phyloP scores from a whole-genome alignment of 108 stramenopile genomes.

The Discostella pseudostelligera region DNA sequence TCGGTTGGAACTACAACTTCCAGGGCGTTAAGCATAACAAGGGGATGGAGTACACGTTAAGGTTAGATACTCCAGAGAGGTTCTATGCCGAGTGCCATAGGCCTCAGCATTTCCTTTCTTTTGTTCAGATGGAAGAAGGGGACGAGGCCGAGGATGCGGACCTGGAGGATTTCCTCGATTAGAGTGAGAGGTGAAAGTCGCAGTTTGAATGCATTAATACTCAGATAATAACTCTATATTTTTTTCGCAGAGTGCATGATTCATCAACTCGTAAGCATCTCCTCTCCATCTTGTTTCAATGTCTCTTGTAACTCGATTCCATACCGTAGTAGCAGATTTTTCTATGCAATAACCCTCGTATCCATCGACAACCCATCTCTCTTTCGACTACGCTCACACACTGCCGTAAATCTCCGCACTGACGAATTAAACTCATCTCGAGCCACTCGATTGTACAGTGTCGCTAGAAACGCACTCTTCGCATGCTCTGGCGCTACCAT shows the following conservation, averaged over 20 bases:
- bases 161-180: conserved; percentile 85
- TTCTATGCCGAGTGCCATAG: conserved; percentile 97
- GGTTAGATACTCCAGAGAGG: conserved; percentile 84
- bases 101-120: conserved; percentile 98
- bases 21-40: conserved; percentile 94
- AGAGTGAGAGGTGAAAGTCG: neutral
- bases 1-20: conserved; percentile 99
- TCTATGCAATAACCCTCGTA: neutral
- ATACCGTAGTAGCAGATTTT: neutral
- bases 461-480: conserved; percentile 57
- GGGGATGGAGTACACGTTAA: conserved; percentile 91
- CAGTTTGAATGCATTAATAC: neutral
- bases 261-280: neutral
- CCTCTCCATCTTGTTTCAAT: too few relatives aligned
- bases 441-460: conserved; percentile 49
- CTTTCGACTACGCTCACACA: conserved; percentile 66
- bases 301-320: too few relatives aligned
- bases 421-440: conserved; percentile 73
- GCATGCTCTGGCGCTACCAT: conserved; percentile 55
- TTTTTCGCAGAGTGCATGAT: too few relatives aligned
- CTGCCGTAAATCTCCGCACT: conserved; percentile 62
- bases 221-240: neutral
- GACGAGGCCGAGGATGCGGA: conserved; percentile 86
- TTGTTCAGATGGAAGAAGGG: conserved; percentile 93
- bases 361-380: too few relatives aligned